A percentile compares a stretch with the other conserved stretches of the same genome.
phyloP scores from a whole-genome alignment of 257 asterid species.

The Jasminum sambac region DNA sequence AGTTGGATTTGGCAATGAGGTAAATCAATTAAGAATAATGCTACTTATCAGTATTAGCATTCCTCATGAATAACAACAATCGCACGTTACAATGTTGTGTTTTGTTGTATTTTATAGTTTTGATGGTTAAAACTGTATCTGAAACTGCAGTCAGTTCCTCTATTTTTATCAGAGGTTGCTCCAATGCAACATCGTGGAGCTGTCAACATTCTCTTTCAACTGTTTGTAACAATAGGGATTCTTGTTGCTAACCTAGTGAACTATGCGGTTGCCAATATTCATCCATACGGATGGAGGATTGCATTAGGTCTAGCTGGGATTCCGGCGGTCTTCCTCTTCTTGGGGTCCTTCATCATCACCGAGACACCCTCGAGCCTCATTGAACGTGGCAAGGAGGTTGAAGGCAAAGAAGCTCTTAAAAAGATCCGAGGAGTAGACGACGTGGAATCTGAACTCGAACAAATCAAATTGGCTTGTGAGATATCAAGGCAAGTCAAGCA shows the following conservation, averaged over 20 bases:
- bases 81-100: no score
- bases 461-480: constrained; percentile 43
- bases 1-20: constrained; percentile 92
- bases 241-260: constrained; percentile 66
- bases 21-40: constrained; percentile 7
- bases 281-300: constrained; percentile 68
- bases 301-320: constrained; percentile 61
- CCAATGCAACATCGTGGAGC: constrained; percentile 78
- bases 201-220: constrained; percentile 78
- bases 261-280: constrained; percentile 45
- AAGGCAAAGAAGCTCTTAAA: constrained; percentile 42
- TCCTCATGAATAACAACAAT: no score
- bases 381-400: constrained; percentile 38
- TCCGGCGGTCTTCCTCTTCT: constrained; percentile 46
- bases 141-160: constrained; percentile 68
- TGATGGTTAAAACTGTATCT: neutral
- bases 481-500: constrained; percentile 36
- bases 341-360: constrained; percentile 55
- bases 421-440: constrained; percentile 58
- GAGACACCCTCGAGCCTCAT: constrained; percentile 78
- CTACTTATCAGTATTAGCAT: no score
- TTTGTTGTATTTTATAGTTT: neutral
- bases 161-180: constrained; percentile 79
- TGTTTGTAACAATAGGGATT: constrained; percentile 77
- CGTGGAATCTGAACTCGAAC: constrained; percentile 54